phyloP scores from a whole-genome alignment of 2,329 filamentous ascomycete genomes.

The Periglandula ipomoeae region DNA sequence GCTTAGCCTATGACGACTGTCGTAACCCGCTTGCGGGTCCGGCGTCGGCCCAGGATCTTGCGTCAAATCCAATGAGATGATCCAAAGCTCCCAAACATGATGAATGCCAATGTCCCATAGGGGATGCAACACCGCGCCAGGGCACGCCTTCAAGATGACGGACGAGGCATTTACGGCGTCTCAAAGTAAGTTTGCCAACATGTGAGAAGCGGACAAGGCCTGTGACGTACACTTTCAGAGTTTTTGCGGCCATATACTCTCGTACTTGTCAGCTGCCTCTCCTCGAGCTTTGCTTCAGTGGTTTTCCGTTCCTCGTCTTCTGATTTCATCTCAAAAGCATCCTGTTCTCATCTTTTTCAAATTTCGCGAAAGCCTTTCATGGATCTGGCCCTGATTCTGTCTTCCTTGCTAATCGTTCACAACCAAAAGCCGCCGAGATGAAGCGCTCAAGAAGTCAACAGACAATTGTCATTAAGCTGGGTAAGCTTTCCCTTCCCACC shows the following conservation, averaged over 20 bases:
- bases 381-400: conserved; percentile 1
- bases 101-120: conserved; percentile 5
- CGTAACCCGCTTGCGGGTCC: conserved; percentile 7
- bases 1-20: conserved; percentile 1
- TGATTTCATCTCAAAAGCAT: background rate
- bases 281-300: conserved; percentile 1
- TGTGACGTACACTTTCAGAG: conserved; percentile 1
- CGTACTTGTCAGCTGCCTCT: background rate
- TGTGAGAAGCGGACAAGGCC: conserved; percentile 3
- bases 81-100: conserved; percentile 3
- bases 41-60: conserved; percentile 4
- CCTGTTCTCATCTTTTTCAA: background rate
- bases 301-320: conserved; percentile 5
- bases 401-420: conserved; percentile 5
- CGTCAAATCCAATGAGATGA: conserved; percentile 8
- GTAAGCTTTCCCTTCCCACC: conserved; percentile 36
- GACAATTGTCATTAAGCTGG: conserved; percentile 74
- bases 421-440: conserved; percentile 42
- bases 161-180: conserved; percentile 12
- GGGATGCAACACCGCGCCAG: conserved; percentile 6
- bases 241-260: conserved; percentile 1
- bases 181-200: conserved; percentile 7
- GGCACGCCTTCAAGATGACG: conserved; percentile 10
- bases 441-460: conserved; percentile 42
- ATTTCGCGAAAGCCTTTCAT: conserved; percentile 2